Percentiles rank a stretch among this genome's conserved stretches.
Conservation (phyloP, 306 rosid genomes). For the Adenanthera pavonina region DNA sequence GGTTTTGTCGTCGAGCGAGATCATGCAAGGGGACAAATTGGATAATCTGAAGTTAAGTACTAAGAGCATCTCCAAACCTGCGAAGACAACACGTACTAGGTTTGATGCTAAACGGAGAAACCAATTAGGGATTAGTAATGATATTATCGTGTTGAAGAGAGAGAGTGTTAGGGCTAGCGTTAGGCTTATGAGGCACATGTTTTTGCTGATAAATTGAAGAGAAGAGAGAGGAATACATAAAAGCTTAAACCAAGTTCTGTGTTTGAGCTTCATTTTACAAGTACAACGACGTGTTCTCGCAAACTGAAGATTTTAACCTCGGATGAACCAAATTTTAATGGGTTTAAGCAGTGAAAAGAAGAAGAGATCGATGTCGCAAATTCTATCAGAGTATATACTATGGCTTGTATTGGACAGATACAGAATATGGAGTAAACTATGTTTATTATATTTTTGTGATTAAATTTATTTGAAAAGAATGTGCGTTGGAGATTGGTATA, state of each 20-base stretch:
- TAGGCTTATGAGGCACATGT: background rate
- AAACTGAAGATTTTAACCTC: background rate
- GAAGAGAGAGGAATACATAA: background rate
- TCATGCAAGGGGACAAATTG: constrained; percentile 41
- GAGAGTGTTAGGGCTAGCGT: background rate
- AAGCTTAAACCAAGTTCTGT: background rate
- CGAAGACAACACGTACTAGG: background rate
- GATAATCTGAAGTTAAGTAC: constrained; percentile 42
- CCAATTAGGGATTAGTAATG: background rate
- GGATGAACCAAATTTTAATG: background rate
- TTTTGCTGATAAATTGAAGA: background rate
- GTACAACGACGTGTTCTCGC: background rate
- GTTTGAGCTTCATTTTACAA: background rate
- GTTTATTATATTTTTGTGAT: background rate
- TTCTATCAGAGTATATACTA: too few species aligned
- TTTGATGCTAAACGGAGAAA: constrained; percentile 11
- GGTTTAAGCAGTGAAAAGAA: background rate
- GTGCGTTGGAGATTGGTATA: background rate
- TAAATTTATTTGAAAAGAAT: background rate
- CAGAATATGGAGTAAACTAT: too few species aligned
- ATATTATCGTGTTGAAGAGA: background rate
- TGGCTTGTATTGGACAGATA: too few species aligned
- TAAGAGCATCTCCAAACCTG: constrained; percentile 19
- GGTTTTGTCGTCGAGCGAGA: constrained; percentile 45
- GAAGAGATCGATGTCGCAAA: background rate